Evolutionary conservation across 73 alveolate genomes (phyloP).

Genomic region (Tetrahymena thermophila): DNA sequence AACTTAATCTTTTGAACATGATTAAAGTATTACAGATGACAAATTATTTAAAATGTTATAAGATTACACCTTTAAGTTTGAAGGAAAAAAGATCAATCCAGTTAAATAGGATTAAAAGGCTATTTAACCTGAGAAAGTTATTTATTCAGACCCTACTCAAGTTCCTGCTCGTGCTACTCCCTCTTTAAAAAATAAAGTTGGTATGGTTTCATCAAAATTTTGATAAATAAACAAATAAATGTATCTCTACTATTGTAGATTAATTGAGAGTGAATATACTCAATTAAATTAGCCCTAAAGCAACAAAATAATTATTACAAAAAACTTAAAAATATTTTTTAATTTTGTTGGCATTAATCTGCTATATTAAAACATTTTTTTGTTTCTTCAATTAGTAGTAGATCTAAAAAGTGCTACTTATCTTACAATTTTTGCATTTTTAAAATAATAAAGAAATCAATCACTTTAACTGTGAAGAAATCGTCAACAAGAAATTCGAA

Average conservation of each 20-base stretch:
- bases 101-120: neutral
- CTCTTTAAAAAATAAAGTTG: neutral
- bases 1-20: neutral
- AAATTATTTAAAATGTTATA: neutral
- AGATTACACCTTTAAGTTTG: neutral
- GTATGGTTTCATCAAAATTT: neutral
- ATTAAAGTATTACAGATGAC: neutral
- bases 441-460: neutral
- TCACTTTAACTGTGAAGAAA: neutral
- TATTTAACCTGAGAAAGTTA: neutral
- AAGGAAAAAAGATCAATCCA: neutral
- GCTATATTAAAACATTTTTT: neutral
- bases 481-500: neutral
- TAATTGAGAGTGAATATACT: too few species aligned
- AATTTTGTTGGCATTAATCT: neutral
- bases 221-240: neutral
- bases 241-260: neutral
- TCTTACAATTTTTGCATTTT: neutral
- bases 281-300: too few species aligned
- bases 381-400: neutral
- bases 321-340: too few species aligned
- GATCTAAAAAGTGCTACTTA: neutral
- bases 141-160: neutral
- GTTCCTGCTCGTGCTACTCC: conserved; percentile 4
- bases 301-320: too few species aligned